phyloP scores from a whole-genome alignment of 805 yeast genomes.

The Candida verbasci region DNA sequence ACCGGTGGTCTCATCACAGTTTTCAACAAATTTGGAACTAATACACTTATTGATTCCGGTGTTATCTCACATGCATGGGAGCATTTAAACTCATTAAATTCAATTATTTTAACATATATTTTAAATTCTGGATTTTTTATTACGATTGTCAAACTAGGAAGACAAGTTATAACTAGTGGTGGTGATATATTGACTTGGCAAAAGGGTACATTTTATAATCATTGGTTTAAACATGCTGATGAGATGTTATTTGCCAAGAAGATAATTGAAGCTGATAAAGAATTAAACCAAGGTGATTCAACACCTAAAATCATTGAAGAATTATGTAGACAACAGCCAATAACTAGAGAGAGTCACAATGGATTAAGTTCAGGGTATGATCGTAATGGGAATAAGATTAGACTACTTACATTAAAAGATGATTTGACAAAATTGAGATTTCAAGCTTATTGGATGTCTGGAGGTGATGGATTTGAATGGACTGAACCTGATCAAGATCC shows the following conservation, averaged over 20 bases:
- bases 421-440: slow-evolving; percentile 63
- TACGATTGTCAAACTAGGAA: slow-evolving; percentile 37
- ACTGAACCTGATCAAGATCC: slow-evolving; percentile 89
- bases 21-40: slow-evolving; percentile 39
- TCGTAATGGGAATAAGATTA: slow-evolving; percentile 34
- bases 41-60: slow-evolving; percentile 34
- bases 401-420: slow-evolving; percentile 39
- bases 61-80: slow-evolving; percentile 34
- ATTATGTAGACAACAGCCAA: slow-evolving; percentile 31
- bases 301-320: slow-evolving; percentile 31
- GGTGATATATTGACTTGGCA: slow-evolving; percentile 59
- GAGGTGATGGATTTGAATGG: slow-evolving; percentile 87
- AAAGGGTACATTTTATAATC: slow-evolving; percentile 57
- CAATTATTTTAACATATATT: slow-evolving; percentile 37
- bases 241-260: slow-evolving; percentile 64
- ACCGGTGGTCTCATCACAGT: slow-evolving; percentile 30
- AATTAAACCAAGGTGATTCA: slow-evolving; percentile 41
- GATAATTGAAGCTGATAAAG: slow-evolving; percentile 62
- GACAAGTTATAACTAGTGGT: slow-evolving; percentile 35
- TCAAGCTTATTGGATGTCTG: slow-evolving; percentile 83
- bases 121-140: slow-evolving; percentile 38
- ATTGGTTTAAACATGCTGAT: slow-evolving; percentile 63
- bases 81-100: slow-evolving; percentile 43
- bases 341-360: slow-evolving; percentile 10
- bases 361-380: slow-evolving; percentile 28